Base-by-base conservation (phyloP, 1,284 basidiomycete species). In the Leccinum cinnamomeum region DNA sequence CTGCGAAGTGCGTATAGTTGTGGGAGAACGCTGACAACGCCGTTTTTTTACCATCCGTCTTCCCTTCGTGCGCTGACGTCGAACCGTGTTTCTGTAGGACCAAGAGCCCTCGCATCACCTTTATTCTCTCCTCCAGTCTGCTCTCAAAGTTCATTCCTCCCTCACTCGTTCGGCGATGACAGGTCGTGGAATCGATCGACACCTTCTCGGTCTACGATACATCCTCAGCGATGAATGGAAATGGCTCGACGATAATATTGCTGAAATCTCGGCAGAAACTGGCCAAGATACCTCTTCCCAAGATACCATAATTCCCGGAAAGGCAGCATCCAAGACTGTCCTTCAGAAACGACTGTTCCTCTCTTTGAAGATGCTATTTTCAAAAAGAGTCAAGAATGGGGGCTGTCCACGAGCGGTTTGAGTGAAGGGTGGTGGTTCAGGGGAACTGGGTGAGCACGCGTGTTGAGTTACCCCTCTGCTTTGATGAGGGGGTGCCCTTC, bases 181-280 rank as follows among this genome's bases (percentile, higher is more conserved):
- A 0, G 97, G 97, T 12, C 85, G 87, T 64, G 97, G 95, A 8
- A 90, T 94, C 65, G 97, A 99, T 73, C 86, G 97, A 23, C 96
- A 98, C 76, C 81, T 98, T 35, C 88, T 97, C 66, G 96, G 95
- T 5, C 81, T 98, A 59, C 87, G 84, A 44, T 84, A 90, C 50
- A 82, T 92, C 77, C 79, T 95, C 25, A 73, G 75, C 25, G 64
- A 71, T 12, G 77, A 77, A 37, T 72, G 76, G 58, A 74, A 73
- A 16, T 74, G 72, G 70, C 65, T 75, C 1, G 74, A 73, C 56
- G 14, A 58, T 12, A 41, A 58, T n/a, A 41, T 59, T 55, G 12
- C 50, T 18, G 39, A 62, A 54, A 37, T 23, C 5, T 57, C 56
- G 6, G 53, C 57, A 8, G 46, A 65, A 7, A 35, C 33, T 28